Base-by-base conservation (phyloP, 805 yeast genomes). In the Limtongia smithiae region DNA sequence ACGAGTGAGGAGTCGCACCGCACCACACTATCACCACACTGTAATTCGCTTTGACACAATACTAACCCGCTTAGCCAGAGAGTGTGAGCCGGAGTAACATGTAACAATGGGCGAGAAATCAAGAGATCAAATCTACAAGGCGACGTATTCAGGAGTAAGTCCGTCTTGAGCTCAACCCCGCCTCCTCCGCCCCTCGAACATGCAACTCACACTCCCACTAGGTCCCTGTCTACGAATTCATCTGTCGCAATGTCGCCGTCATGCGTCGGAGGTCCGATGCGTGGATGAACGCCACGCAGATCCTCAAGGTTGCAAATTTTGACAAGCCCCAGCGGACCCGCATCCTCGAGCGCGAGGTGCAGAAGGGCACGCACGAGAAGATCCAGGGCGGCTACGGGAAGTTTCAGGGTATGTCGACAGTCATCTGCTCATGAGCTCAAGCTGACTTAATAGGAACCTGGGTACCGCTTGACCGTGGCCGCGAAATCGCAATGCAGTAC, bases 221-320 rank as follows among this genome's bases (percentile, higher is more conserved):
- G 68, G 73, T 71, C 37, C 71, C 73, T 18, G 76, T 72, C 18
- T 71, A 68, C 61, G 76, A 72, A 51, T 63, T 81, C 63, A 81
- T 81, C 41, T 77, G 85, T 36, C 72, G 78, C 30, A 86, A 82
- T 44, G 83, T 83, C 31, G 85, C 88, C 22, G 76, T 85, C 45
- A 93, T 93, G 97, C 79, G 97, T 60, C 75, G 97, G 50, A 82
- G 86, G 53, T 74, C 77, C 42, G 98, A 93, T 65, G 85, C 90
- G 60, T 93, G 97, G 97, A 88, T 93, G 51, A 91, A 91, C 68
- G 97, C 97, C 11, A 91, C 97, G 22, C 97, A 91, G 65, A 87
- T 91, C 41, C 73, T 91, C 54, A 91, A 91, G 66, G 90, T 91
- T 37, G 96, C 97, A 40, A 83, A 85, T 64, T 89, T 89, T 66